phyloP scores from a whole-genome alignment of 176 grass and related monocot species.

The Poa annua region DNA sequence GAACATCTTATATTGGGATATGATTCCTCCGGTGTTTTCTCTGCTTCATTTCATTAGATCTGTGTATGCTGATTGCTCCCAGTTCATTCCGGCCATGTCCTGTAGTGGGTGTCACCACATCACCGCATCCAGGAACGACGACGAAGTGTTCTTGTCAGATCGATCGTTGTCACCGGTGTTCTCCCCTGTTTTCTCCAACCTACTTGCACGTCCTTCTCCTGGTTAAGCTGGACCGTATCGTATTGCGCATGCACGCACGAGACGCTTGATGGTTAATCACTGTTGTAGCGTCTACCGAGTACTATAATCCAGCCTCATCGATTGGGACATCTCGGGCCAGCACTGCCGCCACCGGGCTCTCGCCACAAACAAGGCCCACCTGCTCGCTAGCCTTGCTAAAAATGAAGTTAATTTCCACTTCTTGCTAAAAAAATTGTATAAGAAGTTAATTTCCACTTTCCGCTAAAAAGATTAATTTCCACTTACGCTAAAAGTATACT shows the following conservation, averaged over 20 bases:
- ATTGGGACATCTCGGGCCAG: neutral
- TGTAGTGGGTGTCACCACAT: neutral
- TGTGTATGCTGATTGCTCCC: neutral
- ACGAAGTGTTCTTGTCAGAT: neutral
- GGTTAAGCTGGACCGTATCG: neutral
- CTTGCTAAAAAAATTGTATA: too few relatives aligned
- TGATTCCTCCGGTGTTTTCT: neutral
- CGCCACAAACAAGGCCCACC: neutral
- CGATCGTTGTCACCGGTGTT: neutral
- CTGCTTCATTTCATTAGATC: neutral
- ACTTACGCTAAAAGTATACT: too few relatives aligned
- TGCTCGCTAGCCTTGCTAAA: neutral
- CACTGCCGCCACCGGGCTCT: neutral
- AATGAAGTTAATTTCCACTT: too few relatives aligned
- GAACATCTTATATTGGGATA: constrained; percentile 17
- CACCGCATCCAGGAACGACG: neutral
- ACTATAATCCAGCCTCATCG: neutral
- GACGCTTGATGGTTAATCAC: neutral
- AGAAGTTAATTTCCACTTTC: too few relatives aligned
- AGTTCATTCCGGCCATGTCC: neutral
- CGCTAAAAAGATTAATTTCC: too few relatives aligned
- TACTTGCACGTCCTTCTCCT: neutral
- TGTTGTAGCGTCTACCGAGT: constrained; percentile 4
- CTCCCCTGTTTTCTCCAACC: neutral
- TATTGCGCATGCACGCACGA: neutral